Evolutionary conservation across 2,329 filamentous ascomycete species (phyloP), one percentile per base, ranked within the genome.

Genomic region (Thielaviopsis musarum): DNA sequence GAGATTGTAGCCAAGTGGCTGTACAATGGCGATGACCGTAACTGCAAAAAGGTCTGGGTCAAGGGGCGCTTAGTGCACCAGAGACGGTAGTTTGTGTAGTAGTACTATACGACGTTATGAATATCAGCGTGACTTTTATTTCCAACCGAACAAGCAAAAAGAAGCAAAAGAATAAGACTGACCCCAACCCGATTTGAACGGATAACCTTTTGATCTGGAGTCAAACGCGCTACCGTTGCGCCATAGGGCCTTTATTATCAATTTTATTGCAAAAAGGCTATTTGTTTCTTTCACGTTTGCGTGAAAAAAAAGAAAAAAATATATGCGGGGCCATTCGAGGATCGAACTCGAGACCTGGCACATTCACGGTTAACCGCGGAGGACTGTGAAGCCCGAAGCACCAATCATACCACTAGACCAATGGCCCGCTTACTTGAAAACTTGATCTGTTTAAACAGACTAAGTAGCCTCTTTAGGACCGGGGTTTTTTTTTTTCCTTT

Each of bases 1-100:
- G 88, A 97, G 66, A 81, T 76, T 67, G 73, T 97, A 12, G 87
- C 88, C 57, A 98, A 98, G 75, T 98, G 93, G 93, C 75, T 97
- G 62, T 98, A 87, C 72, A 87, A 82, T 64, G 93, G 93, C 0
- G 91, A 97, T 74, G 93, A 97, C 72, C 77, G 91, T 65, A 97
- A 97, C 70, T 91, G 90, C 2, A 78, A 78, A 66, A 83, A 78
- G 65, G 93, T 98, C 5, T 98, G 91, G 91, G 90, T 97, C 1
- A 83, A 78, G 68, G 93, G 93, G 2, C 74, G 82, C 63, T 70
- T 94, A 69, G 93, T 96, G 54, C 89, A 95, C 73, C 70, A 77
- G 68, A 70, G 74, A n/a, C 45, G 30, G 24, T 58, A 58, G 52
- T n/a, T 28, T 3, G 30, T 26, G n/a, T 24, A 41, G 1, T 21